Percentiles rank a stretch among this genome's conserved stretches.
Evolutionary conservation across 2,329 filamentous ascomycete genomes (phyloP).

Genomic region (Trichoderma asperellum): DNA sequence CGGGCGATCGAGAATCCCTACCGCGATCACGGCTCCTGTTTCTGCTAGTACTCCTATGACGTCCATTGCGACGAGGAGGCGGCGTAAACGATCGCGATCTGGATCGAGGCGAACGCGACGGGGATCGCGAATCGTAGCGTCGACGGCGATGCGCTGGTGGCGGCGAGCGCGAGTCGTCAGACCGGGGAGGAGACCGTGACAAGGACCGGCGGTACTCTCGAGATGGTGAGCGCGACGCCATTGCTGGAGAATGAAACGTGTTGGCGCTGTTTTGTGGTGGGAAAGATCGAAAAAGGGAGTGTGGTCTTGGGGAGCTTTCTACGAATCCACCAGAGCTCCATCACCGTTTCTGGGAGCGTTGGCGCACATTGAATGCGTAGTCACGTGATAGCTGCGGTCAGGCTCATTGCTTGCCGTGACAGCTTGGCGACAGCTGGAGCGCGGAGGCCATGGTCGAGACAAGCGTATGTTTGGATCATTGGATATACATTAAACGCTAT

Average conservation of each 20-base stretch:
- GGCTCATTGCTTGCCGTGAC: background rate
- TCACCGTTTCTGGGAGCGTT: constrained; percentile 12
- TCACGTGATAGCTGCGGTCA: constrained; percentile 21
- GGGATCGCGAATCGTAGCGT: constrained; percentile 42
- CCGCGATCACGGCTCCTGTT: constrained; percentile 43
- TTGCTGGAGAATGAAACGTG: constrained; percentile 28
- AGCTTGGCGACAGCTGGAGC: background rate
- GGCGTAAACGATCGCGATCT: constrained; percentile 40
- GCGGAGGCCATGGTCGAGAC: background rate
- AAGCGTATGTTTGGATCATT: background rate
- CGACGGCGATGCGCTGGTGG: constrained; percentile 34
- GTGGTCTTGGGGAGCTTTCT: background rate
- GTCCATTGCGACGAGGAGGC: constrained; percentile 42
- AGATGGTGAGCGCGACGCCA: constrained; percentile 41
- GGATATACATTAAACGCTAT: background rate
- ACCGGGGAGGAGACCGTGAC: constrained; percentile 43
- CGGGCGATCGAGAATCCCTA: constrained; percentile 45
- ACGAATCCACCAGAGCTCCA: constrained; percentile 7
- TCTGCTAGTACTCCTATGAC: constrained; percentile 37
- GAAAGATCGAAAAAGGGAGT: constrained; percentile 16
- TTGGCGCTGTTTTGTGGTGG: background rate
- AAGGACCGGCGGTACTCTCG: constrained; percentile 41
- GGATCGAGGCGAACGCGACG: constrained; percentile 30
- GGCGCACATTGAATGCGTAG: constrained; percentile 12
- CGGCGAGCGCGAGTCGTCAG: constrained; percentile 42